Percentiles rank a stretch among this genome's conserved stretches.
These are phyloP conservation scores for Pseudovirgaria hyperparasitica DNA, from an alignment of 2,329 filamentous ascomycete species.

Conservation along the genomic window DNA sequence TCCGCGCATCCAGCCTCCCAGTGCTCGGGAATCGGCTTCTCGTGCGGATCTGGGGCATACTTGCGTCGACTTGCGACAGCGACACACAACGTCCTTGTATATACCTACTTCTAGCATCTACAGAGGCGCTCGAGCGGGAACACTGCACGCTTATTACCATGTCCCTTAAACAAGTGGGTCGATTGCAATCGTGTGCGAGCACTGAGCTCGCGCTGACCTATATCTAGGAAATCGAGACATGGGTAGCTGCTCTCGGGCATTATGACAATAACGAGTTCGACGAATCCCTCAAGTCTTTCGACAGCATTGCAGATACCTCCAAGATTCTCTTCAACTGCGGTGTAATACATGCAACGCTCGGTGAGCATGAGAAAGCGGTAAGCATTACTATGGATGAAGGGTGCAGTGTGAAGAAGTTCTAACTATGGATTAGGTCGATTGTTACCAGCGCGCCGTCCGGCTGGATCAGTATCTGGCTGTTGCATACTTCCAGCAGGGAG, in stretches of 20 bases:
- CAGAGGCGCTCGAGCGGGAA: slow-evolving; percentile 1
- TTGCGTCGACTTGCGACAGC: slow-evolving; percentile 1
- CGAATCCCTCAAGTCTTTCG: slow-evolving; percentile 71
- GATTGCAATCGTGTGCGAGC: slow-evolving; percentile 9
- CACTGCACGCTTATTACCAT: slow-evolving; percentile 18
- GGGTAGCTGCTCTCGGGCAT: slow-evolving; percentile 78
- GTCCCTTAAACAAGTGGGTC: slow-evolving; percentile 35
- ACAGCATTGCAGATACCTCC: slow-evolving; percentile 82
- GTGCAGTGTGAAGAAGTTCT: slow-evolving; percentile 8
- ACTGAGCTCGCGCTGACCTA: slow-evolving; percentile 16
- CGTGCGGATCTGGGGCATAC: not conserved
- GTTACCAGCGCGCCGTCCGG: slow-evolving; percentile 80
- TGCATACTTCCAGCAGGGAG: slow-evolving; percentile 95
- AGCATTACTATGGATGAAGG: slow-evolving; percentile 22
- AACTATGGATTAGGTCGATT: slow-evolving; percentile 57
- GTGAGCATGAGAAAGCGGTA: slow-evolving; percentile 91
- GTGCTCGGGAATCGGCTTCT: slow-evolving; percentile 1
- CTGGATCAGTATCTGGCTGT: slow-evolving; percentile 94
- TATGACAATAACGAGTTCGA: slow-evolving; percentile 99
- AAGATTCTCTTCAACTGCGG: slow-evolving; percentile 98
- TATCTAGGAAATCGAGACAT: slow-evolving; percentile 89
- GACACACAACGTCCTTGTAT: not conserved
- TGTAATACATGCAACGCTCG: slow-evolving; percentile 91
- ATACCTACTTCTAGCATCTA: not conserved
- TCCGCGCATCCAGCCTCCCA: too few species aligned